phyloP scores from a whole-genome alignment of 129 eudicot genomes.

The Lactuca sativa region DNA sequence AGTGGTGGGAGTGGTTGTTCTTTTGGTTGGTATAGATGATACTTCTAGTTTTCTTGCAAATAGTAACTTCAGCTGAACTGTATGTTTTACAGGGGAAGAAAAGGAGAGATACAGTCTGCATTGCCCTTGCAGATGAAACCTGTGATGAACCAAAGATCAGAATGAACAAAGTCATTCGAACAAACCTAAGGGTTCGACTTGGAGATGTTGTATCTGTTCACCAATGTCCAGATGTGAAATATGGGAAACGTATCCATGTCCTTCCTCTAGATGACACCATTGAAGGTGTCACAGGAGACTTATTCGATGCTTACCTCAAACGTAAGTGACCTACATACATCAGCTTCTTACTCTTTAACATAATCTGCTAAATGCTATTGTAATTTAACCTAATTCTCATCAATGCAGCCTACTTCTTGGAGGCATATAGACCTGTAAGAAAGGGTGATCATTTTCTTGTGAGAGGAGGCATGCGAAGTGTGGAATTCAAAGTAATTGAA shows the following conservation, averaged over 20 bases:
- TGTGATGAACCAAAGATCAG: conserved; percentile 78
- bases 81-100: conserved; percentile 57
- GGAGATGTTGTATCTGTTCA: conserved; percentile 87
- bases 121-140: conserved; percentile 69
- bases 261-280: conserved; percentile 79
- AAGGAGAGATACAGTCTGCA: conserved; percentile 66
- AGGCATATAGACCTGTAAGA: conserved; percentile 73
- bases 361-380: background rate
- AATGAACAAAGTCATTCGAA: conserved; percentile 69
- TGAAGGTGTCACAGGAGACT: conserved; percentile 81
- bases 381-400: conserved; percentile 2
- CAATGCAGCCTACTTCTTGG: conserved; percentile 68
- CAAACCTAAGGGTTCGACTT: conserved; percentile 71
- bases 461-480: conserved; percentile 84
- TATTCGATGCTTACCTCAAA: conserved; percentile 67
- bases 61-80: too few relatives aligned
- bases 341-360: background rate
- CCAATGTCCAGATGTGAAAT: conserved; percentile 82
- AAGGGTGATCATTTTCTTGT: conserved; percentile 79
- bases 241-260: conserved; percentile 75
- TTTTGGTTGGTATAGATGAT: too few relatives aligned
- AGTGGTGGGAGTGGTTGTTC: too few relatives aligned
- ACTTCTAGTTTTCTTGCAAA: too few relatives aligned
- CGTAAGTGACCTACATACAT: conserved; percentile 46
- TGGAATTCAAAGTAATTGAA: conserved; percentile 75